phyloP scores from a whole-genome alignment of 2,329 filamentous ascomycete genomes.

The Epichloe sibirici region DNA sequence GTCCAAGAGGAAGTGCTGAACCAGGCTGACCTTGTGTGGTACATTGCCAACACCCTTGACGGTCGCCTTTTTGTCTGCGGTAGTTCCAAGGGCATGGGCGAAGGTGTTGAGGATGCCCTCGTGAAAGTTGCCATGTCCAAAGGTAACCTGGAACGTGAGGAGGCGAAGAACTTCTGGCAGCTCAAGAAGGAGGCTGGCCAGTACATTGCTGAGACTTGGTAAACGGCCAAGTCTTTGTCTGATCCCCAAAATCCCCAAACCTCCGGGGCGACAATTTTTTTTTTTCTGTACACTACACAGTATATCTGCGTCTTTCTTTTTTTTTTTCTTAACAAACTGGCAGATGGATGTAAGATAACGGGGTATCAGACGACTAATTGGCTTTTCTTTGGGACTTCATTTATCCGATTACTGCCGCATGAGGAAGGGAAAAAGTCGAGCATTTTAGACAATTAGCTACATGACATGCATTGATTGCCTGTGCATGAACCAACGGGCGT shows the following conservation, averaged over 20 bases:
- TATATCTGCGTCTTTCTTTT: not conserved
- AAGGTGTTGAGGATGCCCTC: conserved; percentile 81
- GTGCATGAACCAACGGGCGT: not conserved
- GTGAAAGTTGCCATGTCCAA: conserved; percentile 88
- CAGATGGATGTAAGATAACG: not conserved
- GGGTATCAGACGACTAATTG: not conserved
- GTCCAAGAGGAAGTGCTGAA: conserved; percentile 89
- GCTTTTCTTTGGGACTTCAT: not conserved
- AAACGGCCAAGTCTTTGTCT: conserved; percentile 4
- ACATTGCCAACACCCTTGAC: conserved; percentile 91
- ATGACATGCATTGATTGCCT: not conserved
- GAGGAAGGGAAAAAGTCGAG: not conserved
- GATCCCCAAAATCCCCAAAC: not conserved
- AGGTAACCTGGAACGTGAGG: conserved; percentile 70
- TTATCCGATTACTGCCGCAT: not conserved
- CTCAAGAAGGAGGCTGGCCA: conserved; percentile 86
- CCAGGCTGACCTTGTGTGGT: conserved; percentile 96
- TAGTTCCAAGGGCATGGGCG: conserved; percentile 91
- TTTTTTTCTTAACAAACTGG: not conserved
- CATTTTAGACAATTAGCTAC: not conserved
- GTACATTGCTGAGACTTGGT: conserved; percentile 82
- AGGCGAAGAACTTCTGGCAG: conserved; percentile 80
- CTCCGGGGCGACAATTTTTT: not conserved
- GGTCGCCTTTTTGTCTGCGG: conserved; percentile 95
- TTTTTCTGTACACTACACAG: not conserved